These are phyloP conservation scores for Neofusicoccum ribis DNA, from an alignment of 2,329 filamentous ascomycete species.

Conservation along the genomic window DNA sequence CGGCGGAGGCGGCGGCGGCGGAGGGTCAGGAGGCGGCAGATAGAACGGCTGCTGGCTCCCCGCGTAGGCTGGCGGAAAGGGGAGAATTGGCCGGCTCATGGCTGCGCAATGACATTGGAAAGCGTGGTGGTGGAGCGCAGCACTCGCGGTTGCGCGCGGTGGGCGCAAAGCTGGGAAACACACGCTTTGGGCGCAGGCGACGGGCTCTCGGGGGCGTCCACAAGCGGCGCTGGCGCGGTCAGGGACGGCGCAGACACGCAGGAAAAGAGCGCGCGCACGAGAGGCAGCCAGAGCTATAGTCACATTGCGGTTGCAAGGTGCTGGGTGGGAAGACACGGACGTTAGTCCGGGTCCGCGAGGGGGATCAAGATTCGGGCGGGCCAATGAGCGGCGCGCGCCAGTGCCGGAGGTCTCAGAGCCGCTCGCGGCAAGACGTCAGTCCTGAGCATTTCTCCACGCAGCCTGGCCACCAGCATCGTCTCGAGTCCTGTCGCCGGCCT, in stretches of 20 bases:
- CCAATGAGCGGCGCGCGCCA: not conserved
- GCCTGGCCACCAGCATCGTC: not conserved
- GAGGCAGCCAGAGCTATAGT: constrained; percentile 1
- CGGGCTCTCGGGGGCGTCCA: not conserved
- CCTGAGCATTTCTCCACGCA: constrained; percentile 1
- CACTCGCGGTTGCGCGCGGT: not conserved
- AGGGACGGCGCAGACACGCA: not conserved
- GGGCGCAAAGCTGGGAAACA: not conserved
- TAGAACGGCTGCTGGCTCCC: constrained; percentile 1
- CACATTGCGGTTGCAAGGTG: constrained; percentile 7
- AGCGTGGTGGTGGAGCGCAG: not conserved
- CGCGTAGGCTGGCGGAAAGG: constrained; percentile 11
- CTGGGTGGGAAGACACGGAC: not conserved
- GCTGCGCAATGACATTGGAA: constrained; percentile 44
- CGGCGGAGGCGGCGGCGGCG: constrained; percentile 9
- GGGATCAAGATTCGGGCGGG: not conserved
- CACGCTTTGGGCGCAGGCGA: not conserved
- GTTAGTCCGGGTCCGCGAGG: not conserved
- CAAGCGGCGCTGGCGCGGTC: not conserved
- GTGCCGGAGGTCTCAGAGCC: not conserved
- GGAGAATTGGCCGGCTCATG: constrained; percentile 22
- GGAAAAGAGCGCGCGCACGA: not conserved
- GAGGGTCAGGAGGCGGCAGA: constrained; percentile 8
- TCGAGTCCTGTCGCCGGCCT: not conserved
- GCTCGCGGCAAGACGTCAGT: constrained; percentile 7